Percentiles rank a stretch among this genome's conserved stretches.
Evolutionary conservation across 495 filamentous ascomycete genomes (phyloP).

Genomic region (Aspergillus homomorphus): DNA sequence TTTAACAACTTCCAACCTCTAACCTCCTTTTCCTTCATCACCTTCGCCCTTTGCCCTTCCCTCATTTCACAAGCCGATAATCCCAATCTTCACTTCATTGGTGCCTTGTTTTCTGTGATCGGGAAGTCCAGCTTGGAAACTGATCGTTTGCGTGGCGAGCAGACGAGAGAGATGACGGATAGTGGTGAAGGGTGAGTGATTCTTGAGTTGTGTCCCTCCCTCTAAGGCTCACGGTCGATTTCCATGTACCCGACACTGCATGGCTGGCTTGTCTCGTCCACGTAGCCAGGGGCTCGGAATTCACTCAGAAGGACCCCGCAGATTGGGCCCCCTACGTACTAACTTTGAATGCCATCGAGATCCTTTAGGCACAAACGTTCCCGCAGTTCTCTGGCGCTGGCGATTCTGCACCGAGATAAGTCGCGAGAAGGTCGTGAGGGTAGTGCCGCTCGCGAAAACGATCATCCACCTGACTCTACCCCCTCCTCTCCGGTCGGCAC

Average conservation of each 20-base stretch:
- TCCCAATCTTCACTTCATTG: neutral
- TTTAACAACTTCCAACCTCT: too few species aligned
- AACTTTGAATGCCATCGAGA: conserved; percentile 19
- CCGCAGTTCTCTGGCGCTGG: conserved; percentile 49
- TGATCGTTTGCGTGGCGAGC: conserved; percentile 7
- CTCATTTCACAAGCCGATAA: neutral
- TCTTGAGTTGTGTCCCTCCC: conserved; percentile 4
- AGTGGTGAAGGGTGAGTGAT: conserved; percentile 29
- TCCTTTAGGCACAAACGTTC: conserved; percentile 52
- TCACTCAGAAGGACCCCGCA: neutral
- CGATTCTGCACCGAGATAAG: conserved; percentile 51
- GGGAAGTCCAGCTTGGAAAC: neutral
- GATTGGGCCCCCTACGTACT: conserved; percentile 26
- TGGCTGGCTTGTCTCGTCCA: neutral
- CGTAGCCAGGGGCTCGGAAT: neutral
- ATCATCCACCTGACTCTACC: conserved; percentile 30
- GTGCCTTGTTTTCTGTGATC: neutral
- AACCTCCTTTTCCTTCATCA: neutral
- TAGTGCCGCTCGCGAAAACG: conserved; percentile 23
- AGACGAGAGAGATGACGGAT: conserved; percentile 24
- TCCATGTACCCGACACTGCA: neutral
- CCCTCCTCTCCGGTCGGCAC: conserved; percentile 28
- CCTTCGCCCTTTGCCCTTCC: neutral
- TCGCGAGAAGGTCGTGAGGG: conserved; percentile 38
- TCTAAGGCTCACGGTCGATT: conserved; percentile 7